Conservation (phyloP, 2,329 filamentous ascomycete genomes). For the Neophaeococcomyces aloes region DNA sequence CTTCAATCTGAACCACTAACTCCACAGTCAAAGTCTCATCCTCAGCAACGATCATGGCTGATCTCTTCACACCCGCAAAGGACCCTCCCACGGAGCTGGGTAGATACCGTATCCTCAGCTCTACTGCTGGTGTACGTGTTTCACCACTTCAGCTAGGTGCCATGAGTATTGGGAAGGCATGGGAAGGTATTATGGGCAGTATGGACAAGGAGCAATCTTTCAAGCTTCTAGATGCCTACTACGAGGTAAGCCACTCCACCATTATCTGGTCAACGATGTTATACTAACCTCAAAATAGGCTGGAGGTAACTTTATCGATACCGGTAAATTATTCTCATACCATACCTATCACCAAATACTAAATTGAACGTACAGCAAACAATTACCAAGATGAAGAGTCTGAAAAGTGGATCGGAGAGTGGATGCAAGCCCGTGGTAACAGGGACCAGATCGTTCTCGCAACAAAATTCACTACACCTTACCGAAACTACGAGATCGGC, state of each 20-base stretch:
- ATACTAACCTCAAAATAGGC: constrained; percentile 24
- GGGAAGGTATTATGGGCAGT: constrained; percentile 46
- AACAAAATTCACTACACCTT: constrained; percentile 58
- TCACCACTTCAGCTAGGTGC: constrained; percentile 45
- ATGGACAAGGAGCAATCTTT: constrained; percentile 55
- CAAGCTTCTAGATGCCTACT: constrained; percentile 56
- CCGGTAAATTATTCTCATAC: too few species aligned
- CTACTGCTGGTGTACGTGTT: constrained; percentile 55
- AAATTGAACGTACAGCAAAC: too few species aligned
- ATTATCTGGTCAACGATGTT: background rate
- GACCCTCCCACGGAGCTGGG: constrained; percentile 50
- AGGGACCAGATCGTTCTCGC: constrained; percentile 61
- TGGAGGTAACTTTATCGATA: constrained; percentile 37
- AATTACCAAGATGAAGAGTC: constrained; percentile 57
- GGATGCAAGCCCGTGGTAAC: constrained; percentile 45
- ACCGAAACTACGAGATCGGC: constrained; percentile 32
- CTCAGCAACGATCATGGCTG: constrained; percentile 17
- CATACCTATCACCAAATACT: too few species aligned
- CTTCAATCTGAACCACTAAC: too few species aligned
- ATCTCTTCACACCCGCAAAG: constrained; percentile 32
- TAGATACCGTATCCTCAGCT: constrained; percentile 56
- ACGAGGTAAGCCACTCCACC: constrained; percentile 25
- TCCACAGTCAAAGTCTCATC: too few species aligned
- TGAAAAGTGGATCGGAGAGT: constrained; percentile 59
- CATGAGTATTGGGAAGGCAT: constrained; percentile 31